Percentiles rank a stretch among this genome's conserved stretches.
Conservation (phyloP, 345 rosid species). For the Corymbia maculata region DNA sequence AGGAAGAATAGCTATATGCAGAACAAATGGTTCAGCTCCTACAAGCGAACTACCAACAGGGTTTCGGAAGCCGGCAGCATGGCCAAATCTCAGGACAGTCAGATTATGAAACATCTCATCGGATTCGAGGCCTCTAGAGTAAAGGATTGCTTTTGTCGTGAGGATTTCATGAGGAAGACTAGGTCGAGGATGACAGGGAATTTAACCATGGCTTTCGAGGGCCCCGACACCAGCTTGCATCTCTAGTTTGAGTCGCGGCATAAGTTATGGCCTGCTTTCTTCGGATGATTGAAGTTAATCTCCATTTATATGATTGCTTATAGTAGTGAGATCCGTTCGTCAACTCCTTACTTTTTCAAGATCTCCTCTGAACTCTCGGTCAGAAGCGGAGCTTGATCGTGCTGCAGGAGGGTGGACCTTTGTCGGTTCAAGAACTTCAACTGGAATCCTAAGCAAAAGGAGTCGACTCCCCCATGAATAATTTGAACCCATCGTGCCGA, state of each 20-base stretch:
- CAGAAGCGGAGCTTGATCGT: not conserved
- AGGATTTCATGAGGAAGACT: not conserved
- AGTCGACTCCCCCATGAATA: not conserved
- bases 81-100: not conserved
- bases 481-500: not conserved
- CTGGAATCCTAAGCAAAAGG: not conserved
- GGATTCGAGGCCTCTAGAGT: conserved; percentile 12
- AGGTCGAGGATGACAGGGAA: not conserved
- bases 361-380: not conserved
- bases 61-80: not conserved
- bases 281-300: not conserved
- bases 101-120: not conserved
- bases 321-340: not conserved
- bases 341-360: not conserved
- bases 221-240: not conserved
- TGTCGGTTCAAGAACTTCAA: not conserved
- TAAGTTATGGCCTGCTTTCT: not conserved
- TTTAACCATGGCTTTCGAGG: not conserved
- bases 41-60: conserved; percentile 51
- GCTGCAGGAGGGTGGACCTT: not conserved
- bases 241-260: not conserved
- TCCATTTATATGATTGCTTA: not conserved
- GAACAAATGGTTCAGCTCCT: conserved; percentile 68
- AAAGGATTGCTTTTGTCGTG: not conserved
- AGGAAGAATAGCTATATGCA: conserved; percentile 68